These are phyloP conservation scores for Pestalotiopsis sp. DNA, from an alignment of 2,329 filamentous ascomycete genomes.

Conservation along the genomic window DNA sequence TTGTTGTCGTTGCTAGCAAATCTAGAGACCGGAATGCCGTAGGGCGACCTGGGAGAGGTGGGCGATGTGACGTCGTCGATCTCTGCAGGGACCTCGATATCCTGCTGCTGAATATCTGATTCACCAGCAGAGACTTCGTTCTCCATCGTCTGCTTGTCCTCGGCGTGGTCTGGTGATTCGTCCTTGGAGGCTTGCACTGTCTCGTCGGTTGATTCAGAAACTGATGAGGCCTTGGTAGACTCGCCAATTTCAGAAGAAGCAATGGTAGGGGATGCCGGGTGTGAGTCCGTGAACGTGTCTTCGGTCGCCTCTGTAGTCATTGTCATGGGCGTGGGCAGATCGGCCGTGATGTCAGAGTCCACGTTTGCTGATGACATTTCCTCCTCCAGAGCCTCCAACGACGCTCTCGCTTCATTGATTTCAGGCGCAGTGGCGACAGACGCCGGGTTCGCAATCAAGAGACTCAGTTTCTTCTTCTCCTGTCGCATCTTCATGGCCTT, in stretches of 20 bases:
- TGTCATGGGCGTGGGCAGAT: conserved; percentile 39
- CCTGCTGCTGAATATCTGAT: conserved; percentile 15
- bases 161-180: conserved; percentile 1
- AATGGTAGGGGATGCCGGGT: conserved; percentile 56
- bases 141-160: not conserved
- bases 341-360: conserved; percentile 58
- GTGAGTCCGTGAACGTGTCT: conserved; percentile 56
- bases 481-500: conserved; percentile 91
- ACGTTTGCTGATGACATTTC: conserved; percentile 44
- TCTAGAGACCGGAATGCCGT: conserved; percentile 26
- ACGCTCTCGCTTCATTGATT: conserved; percentile 19
- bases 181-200: conserved; percentile 47
- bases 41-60: conserved; percentile 20
- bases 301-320: conserved; percentile 44
- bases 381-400: not conserved
- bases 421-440: conserved; percentile 26
- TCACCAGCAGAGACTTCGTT: not conserved
- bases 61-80: conserved; percentile 2
- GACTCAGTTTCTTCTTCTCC: conserved; percentile 63
- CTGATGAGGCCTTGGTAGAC: conserved; percentile 65
- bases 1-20: conserved; percentile 27
- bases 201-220: conserved; percentile 65
- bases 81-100: conserved; percentile 15
- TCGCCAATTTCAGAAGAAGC: conserved; percentile 53
- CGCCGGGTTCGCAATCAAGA: conserved; percentile 26